Conservation (phyloP, 768 basidiomycete species). For the Agaricus blazei region DNA sequence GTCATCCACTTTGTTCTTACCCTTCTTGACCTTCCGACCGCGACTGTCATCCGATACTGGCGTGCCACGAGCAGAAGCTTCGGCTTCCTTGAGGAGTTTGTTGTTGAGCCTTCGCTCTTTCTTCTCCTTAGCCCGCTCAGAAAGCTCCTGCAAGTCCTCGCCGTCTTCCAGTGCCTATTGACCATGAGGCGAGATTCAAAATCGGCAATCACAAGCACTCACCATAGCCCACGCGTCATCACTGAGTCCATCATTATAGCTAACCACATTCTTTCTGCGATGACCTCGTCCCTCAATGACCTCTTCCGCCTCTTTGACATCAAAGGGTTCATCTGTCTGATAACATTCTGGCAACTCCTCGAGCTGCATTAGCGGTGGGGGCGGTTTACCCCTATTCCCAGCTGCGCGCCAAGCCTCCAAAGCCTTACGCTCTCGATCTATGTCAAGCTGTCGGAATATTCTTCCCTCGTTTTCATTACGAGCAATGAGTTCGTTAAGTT, state of each 20-base stretch:
- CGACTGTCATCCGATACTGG: constrained; percentile 63
- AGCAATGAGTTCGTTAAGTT: constrained; percentile 89
- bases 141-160: constrained; percentile 71
- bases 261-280: constrained; percentile 76
- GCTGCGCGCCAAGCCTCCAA: constrained; percentile 62
- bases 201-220: constrained; percentile 17
- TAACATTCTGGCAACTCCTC: constrained; percentile 94
- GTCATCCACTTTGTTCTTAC: constrained; percentile 56
- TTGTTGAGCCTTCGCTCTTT: constrained; percentile 58
- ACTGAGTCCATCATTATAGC: constrained; percentile 89
- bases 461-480: constrained; percentile 74
- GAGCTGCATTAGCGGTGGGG: constrained; percentile 71
- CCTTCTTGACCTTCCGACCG: constrained; percentile 62
- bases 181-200: not conserved
- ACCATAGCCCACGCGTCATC: constrained; percentile 94
- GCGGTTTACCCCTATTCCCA: constrained; percentile 76
- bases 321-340: constrained; percentile 78
- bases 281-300: constrained; percentile 80
- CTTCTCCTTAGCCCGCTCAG: constrained; percentile 59
- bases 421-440: constrained; percentile 67
- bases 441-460: constrained; percentile 81
- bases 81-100: constrained; percentile 53
- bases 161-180: constrained; percentile 72
- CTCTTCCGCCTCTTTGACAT: constrained; percentile 53
- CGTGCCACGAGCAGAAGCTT: constrained; percentile 58